Evolutionary conservation across 1,284 basidiomycete species (phyloP).

Genomic region (Trichosporon coremiiforme): DNA sequence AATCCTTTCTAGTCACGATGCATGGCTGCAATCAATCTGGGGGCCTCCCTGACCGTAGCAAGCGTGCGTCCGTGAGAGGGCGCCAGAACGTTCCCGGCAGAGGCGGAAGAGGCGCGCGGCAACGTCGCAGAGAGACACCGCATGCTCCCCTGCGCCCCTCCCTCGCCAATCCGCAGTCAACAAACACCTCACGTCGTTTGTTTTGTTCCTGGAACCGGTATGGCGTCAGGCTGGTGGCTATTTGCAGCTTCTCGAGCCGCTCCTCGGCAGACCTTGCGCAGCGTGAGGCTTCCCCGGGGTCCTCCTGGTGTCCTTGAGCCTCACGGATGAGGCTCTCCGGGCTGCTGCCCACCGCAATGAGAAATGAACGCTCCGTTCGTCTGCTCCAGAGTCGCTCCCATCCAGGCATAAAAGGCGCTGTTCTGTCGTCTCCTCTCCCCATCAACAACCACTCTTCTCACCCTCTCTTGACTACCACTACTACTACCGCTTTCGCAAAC

Average conservation of each 20-base stretch:
- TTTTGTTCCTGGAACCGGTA: neutral
- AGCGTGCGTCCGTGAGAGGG: too few species aligned
- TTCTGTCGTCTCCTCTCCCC: neutral
- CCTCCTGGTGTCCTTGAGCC: too few species aligned
- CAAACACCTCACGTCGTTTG: neutral
- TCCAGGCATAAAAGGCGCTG: neutral
- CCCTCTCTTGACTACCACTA: neutral
- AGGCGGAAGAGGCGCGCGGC: too few species aligned
- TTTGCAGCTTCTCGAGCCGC: neutral
- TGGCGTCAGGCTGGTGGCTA: constrained; percentile 6
- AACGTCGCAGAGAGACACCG: too few species aligned
- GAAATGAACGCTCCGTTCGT: neutral
- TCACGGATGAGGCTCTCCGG: too few species aligned
- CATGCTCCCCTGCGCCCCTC: neutral
- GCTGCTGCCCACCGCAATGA: too few species aligned
- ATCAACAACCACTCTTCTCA: constrained; percentile 2
- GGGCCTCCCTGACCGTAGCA: neutral
- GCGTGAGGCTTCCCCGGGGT: neutral
- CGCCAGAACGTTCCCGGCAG: too few species aligned
- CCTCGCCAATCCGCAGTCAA: neutral
- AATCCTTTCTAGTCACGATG: neutral
- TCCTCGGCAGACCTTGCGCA: neutral
- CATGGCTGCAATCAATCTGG: neutral
- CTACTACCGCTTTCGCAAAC: neutral
- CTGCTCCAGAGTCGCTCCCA: neutral